These are phyloP conservation scores for Magnolia changhungtana DNA, from an alignment of 164 flowering plant genomes.

Conservation along the genomic window DNA sequence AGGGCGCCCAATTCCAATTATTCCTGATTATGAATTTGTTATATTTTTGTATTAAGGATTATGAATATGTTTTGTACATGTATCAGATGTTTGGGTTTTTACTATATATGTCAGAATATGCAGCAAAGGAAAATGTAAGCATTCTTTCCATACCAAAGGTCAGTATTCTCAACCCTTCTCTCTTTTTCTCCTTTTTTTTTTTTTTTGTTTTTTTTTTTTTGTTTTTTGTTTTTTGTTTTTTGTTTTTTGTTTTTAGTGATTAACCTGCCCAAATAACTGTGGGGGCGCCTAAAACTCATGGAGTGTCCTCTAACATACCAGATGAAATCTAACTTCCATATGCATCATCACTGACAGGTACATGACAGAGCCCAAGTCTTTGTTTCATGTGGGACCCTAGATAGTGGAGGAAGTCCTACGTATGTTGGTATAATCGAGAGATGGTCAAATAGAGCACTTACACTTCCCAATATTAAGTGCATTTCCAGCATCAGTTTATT, in stretches of 20 bases:
- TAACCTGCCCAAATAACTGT: not conserved
- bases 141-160: constrained; percentile 71
- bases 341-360: constrained; percentile 42
- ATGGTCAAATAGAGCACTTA: constrained; percentile 59
- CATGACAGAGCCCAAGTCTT: constrained; percentile 97
- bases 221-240: not conserved
- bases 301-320: not conserved
- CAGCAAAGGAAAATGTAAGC: constrained; percentile 41
- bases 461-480: constrained; percentile 56
- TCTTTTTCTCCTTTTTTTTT: not conserved
- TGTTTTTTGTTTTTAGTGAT: not conserved
- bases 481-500: constrained; percentile 48
- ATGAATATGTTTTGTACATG: not conserved
- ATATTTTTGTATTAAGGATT: not conserved
- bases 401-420: constrained; percentile 32
- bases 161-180: constrained; percentile 6
- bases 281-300: not conserved
- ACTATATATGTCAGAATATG: constrained; percentile 57
- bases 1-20: not conserved
- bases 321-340: constrained; percentile 4
- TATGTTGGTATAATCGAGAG: constrained; percentile 67
- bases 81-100: constrained; percentile 80
- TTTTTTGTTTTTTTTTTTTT: too few relatives aligned
- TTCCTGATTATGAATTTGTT: not conserved
- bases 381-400: constrained; percentile 52